These are phyloP conservation scores for Candida albicans DNA, from an alignment of 1,139 yeast genomes.

Conservation along the genomic window DNA sequence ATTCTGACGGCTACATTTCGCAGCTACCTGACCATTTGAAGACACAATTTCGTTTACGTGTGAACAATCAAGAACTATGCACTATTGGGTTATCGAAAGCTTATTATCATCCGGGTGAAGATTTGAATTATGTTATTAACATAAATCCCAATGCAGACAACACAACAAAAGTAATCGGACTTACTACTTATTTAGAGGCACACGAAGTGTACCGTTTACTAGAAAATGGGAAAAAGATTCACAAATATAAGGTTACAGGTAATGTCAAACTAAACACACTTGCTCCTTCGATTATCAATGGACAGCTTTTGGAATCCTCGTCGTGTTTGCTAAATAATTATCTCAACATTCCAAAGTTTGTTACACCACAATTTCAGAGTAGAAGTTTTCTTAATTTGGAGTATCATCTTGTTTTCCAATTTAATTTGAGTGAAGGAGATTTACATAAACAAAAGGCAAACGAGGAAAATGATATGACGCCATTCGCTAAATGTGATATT, in stretches of 20 bases:
- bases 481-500: slow-evolving; percentile 9
- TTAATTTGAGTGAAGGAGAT: slow-evolving; percentile 32
- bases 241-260: slow-evolving; percentile 41
- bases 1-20: slow-evolving; percentile 11
- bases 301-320: slow-evolving; percentile 7
- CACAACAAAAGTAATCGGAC: slow-evolving; percentile 33
- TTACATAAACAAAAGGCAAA: slow-evolving; percentile 6
- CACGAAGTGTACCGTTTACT: slow-evolving; percentile 36
- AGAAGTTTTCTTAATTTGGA: slow-evolving; percentile 38
- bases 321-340: slow-evolving; percentile 23
- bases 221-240: slow-evolving; percentile 18
- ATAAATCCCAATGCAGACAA: slow-evolving; percentile 19
- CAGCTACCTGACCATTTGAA: slow-evolving; percentile 36
- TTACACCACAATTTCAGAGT: slow-evolving; percentile 41
- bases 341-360: slow-evolving; percentile 32
- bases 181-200: slow-evolving; percentile 39
- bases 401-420: slow-evolving; percentile 40
- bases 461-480: slow-evolving; percentile 3
- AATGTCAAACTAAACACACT: slow-evolving; percentile 36
- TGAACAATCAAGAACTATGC: slow-evolving; percentile 36
- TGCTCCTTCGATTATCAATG: slow-evolving; percentile 29
- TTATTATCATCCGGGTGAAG: slow-evolving; percentile 52
- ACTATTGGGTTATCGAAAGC: slow-evolving; percentile 39
- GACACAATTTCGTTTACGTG: slow-evolving; percentile 40
- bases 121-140: slow-evolving; percentile 39